Conservation (phyloP, 805 yeast species). For the Yarrowia sp. region DNA sequence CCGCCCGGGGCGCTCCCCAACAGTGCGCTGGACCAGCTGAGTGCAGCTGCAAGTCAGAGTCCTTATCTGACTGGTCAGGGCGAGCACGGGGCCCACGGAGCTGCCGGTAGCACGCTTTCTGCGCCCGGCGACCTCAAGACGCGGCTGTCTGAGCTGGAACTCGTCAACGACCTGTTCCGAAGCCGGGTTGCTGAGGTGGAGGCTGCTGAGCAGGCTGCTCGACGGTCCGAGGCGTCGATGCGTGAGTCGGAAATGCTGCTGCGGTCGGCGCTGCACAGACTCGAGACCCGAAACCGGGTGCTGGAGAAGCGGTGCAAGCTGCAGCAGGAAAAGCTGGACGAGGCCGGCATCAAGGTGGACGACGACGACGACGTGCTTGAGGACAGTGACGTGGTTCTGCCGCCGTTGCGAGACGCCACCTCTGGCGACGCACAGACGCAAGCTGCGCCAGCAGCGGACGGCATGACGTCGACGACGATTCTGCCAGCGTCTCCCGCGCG, state of each 20-base stretch:
- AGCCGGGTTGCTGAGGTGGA: slow-evolving; percentile 82
- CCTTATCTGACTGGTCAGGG: slow-evolving; percentile 28
- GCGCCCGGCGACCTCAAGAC: slow-evolving; percentile 55
- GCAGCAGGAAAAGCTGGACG: slow-evolving; percentile 19
- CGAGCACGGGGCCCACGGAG: no score
- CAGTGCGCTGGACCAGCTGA: slow-evolving; percentile 30
- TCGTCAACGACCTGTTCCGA: slow-evolving; percentile 83
- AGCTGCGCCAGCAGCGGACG: background rate
- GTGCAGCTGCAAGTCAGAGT: slow-evolving; percentile 28
- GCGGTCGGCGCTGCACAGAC: slow-evolving; percentile 25
- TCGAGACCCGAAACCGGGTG: slow-evolving; percentile 25
- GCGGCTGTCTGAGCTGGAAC: slow-evolving; percentile 79
- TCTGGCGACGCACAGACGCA: background rate
- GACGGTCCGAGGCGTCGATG: slow-evolving; percentile 35
- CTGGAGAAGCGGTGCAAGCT: slow-evolving; percentile 10
- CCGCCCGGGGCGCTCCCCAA: slow-evolving; percentile 2
- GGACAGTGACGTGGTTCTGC: slow-evolving; percentile 7
- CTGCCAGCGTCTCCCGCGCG: slow-evolving; percentile 6
- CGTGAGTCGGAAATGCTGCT: slow-evolving; percentile 31
- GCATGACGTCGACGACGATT: slow-evolving; percentile 19
- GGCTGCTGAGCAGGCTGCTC: slow-evolving; percentile 39
- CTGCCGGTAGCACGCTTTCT: no score
- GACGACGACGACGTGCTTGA: slow-evolving; percentile 14
- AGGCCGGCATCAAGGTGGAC: slow-evolving; percentile 5
- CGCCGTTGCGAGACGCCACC: background rate